Evolutionary conservation across 495 filamentous ascomycete species (phyloP).

Genomic region (Xylaria sp.): DNA sequence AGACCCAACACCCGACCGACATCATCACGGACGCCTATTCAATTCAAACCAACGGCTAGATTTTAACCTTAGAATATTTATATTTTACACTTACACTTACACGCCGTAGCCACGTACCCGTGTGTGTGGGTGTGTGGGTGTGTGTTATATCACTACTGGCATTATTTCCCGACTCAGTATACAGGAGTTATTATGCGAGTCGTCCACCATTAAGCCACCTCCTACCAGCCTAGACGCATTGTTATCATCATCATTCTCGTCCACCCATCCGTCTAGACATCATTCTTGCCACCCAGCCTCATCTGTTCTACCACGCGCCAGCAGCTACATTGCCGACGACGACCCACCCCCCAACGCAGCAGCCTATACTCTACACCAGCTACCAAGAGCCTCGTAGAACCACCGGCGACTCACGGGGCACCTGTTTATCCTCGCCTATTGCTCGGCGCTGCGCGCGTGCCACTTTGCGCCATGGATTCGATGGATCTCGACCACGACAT

Average conservation of each 20-base stretch:
- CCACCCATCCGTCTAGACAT: neutral
- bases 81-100: neutral
- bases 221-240: neutral
- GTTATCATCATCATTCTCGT: neutral
- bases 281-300: neutral
- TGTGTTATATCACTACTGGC: neutral
- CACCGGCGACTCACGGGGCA: neutral
- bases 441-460: neutral
- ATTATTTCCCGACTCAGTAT: neutral
- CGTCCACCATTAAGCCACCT: neutral
- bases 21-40: neutral
- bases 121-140: neutral
- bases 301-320: neutral
- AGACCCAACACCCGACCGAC: neutral
- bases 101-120: neutral
- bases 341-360: neutral
- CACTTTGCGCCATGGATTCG: slow-evolving; percentile 36
- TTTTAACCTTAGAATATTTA: neutral
- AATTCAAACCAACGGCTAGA: neutral
- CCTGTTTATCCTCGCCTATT: neutral
- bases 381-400: neutral
- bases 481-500: slow-evolving; percentile 85
- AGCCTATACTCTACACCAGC: neutral
- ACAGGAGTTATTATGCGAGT: too few species aligned
- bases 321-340: neutral